Evolutionary conservation across 495 filamentous ascomycete genomes (phyloP).

Genomic region (Penicillium waksmanii): DNA sequence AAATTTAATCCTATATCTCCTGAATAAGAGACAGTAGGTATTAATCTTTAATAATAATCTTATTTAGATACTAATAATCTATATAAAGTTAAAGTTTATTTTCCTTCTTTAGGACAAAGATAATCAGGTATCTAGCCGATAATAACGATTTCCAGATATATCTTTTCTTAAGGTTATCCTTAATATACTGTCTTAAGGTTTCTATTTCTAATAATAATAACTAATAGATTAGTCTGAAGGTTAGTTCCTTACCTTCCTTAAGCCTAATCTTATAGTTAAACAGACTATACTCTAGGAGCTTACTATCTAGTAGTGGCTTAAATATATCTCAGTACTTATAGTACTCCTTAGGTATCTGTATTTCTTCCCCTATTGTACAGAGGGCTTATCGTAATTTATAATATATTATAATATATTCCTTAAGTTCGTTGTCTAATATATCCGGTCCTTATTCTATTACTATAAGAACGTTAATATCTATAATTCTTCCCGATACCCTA

Average conservation of each 20-base stretch:
- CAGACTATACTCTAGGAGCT: too few relatives aligned
- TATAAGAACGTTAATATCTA: neutral
- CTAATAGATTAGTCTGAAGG: neutral
- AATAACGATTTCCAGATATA: slow-evolving; percentile 19
- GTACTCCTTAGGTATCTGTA: slow-evolving; percentile 10
- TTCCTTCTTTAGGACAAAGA: slow-evolving; percentile 32
- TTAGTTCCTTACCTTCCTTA: neutral
- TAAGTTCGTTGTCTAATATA: neutral
- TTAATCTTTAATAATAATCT: slow-evolving; percentile 23
- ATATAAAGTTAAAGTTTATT: slow-evolving; percentile 18
- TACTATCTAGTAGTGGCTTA: neutral
- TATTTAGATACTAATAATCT: slow-evolving; percentile 27
- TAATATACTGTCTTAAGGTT: slow-evolving; percentile 20
- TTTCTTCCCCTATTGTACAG: slow-evolving; percentile 1
- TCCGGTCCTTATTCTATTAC: neutral
- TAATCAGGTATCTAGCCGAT: slow-evolving; percentile 11
- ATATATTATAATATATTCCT: neutral
- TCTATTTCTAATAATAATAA: neutral
- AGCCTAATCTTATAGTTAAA: neutral
- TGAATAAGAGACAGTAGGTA: slow-evolving; percentile 21
- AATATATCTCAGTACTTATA: slow-evolving; percentile 8
- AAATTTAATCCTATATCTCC: slow-evolving; percentile 19
- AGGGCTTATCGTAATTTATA: neutral
- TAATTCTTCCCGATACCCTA: neutral
- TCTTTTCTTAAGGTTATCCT: slow-evolving; percentile 21